Evolutionary conservation across 2,329 filamentous ascomycete species (phyloP), one percentile per base, ranked within the genome.

Genomic region (Colletotrichum falcatum): DNA sequence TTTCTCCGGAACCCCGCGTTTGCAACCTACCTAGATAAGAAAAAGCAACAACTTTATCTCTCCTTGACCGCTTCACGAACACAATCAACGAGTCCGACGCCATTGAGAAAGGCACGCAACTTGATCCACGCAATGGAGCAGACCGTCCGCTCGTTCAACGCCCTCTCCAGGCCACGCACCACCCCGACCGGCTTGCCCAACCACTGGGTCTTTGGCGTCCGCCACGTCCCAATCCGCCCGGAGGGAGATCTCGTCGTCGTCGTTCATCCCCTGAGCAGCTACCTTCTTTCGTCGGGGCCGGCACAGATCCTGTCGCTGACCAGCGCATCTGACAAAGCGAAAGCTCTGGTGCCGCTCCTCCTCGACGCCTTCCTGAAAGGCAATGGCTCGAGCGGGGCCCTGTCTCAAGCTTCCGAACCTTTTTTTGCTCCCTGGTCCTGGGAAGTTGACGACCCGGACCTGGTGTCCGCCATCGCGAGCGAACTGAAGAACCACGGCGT

Each of bases 381-480:
- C 26, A 14, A 33, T 1, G 1, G 20, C 23, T 18, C 48, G 7
- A 35, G 20, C 4, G 49, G 35, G 3, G 23, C 18, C 11, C 9
- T 16, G 14, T 4, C 37, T 5, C 14, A 14, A 14, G 16, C 30
- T 8, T 23, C 20, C 12, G 4, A 9, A 16, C 33, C 53, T 1
- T 65, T 59, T 9, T 59, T 53, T 14, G 18, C 54, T n/a, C 54
- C 63, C 20, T 59, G 54, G 63, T 33, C 23, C 7, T 65, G 63
- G 63, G 8, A 1, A 2, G n/a, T 20, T n/a, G 63, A 65, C 18
- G 46, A 59, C 8, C 3, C 33, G 6, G 54, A 44, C 14, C 33
- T 65, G 14, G 46, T 20, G 9, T 14, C 63, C 6, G 54, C 54
- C 8, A 42, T 65, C 5, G 20, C 2, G 23, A 7, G 8, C 1